Percentiles rank a stretch among this genome's conserved stretches.
Conservation (phyloP, 2,329 filamentous ascomycete genomes). For the Diaporthe nobilis region DNA sequence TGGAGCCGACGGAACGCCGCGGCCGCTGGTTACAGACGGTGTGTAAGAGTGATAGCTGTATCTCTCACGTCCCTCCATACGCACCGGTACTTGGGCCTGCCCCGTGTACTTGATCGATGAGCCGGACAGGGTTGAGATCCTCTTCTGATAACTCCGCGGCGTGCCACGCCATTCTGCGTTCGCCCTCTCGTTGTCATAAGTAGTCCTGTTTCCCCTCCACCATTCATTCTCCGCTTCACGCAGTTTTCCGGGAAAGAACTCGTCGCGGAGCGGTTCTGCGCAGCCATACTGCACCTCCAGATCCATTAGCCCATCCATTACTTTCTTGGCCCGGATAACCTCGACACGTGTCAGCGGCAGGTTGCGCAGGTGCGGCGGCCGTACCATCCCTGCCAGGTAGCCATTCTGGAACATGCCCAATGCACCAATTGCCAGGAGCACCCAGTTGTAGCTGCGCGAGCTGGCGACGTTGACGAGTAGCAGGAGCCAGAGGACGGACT, state of each 20-base stretch:
- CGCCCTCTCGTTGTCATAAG: neutral
- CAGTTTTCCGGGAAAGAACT: neutral
- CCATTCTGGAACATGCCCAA: neutral
- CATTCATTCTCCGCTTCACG: neutral
- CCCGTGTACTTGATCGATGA: neutral
- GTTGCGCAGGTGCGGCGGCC: neutral
- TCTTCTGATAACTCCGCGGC: neutral
- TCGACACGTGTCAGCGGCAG: neutral
- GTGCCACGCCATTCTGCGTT: neutral
- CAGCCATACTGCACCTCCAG: neutral
- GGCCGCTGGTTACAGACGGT: neutral
- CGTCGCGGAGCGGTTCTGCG: neutral
- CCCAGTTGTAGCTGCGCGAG: neutral
- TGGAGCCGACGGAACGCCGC: neutral
- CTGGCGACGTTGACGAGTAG: neutral
- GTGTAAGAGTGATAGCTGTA: neutral
- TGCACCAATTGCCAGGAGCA: neutral
- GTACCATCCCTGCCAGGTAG: neutral
- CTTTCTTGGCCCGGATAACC: neutral
- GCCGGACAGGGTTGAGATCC: neutral
- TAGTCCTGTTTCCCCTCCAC: neutral
- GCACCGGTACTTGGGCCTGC: neutral
- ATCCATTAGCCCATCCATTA: neutral
- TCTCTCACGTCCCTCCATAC: neutral
- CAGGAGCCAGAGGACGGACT: neutral